A percentile compares a stretch with the other conserved stretches of the same genome.
Evolutionary conservation across 1,284 basidiomycete genomes (phyloP).

Genomic region (Leccinum fallax): DNA sequence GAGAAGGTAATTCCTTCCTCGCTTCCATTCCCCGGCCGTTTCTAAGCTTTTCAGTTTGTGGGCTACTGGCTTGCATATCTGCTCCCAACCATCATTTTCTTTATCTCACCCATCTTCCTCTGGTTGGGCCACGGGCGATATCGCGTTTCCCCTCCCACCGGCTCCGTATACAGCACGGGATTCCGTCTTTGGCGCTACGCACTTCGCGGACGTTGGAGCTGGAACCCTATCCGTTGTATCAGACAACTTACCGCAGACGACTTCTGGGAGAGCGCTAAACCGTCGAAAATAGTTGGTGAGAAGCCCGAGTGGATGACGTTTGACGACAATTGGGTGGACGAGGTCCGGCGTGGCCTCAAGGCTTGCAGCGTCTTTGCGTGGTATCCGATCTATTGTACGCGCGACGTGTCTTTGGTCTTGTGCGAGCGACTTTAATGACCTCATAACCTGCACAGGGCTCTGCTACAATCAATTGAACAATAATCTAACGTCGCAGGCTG

Average conservation of each 20-base stretch:
- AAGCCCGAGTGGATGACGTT: conserved; percentile 72
- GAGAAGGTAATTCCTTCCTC: conserved; percentile 53
- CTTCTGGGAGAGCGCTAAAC: conserved; percentile 84
- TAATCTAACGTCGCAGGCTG: conserved; percentile 80
- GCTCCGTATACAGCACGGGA: conserved; percentile 69
- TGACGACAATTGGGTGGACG: conserved; percentile 82
- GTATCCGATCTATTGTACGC: conserved; percentile 72
- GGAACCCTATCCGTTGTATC: conserved; percentile 53
- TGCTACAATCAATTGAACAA: conserved; percentile 77
- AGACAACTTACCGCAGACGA: conserved; percentile 56
- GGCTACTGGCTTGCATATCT: conserved; percentile 74
- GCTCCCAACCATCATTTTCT: conserved; percentile 69
- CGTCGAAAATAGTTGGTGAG: conserved; percentile 48
- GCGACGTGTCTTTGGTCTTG: neutral
- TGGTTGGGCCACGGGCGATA: conserved; percentile 69
- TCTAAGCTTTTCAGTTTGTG: conserved; percentile 47
- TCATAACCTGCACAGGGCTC: conserved; percentile 55
- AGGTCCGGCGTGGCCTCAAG: conserved; percentile 80
- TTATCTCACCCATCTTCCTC: conserved; percentile 74
- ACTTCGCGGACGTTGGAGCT: conserved; percentile 56
- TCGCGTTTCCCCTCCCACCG: conserved; percentile 66
- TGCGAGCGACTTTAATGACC: neutral
- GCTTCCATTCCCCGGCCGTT: neutral
- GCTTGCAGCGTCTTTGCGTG: conserved; percentile 85
- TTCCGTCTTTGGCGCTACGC: conserved; percentile 55